phyloP scores from a whole-genome alignment of 2,329 filamentous ascomycete genomes.

The Aspergillus ochraceus region DNA sequence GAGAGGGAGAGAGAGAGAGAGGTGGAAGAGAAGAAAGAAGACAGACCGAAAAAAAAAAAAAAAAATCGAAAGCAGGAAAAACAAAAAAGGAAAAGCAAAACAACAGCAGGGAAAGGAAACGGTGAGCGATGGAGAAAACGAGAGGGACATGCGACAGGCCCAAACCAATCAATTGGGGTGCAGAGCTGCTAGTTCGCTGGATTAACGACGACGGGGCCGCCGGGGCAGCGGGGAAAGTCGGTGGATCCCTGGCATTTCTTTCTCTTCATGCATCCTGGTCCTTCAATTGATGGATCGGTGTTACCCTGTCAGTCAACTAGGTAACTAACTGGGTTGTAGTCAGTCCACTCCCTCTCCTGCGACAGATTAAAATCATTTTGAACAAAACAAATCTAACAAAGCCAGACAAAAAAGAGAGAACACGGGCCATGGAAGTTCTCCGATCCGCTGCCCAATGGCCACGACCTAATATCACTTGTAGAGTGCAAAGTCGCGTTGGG shows the following conservation, averaged over 20 bases:
- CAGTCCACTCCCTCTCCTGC: too few relatives aligned
- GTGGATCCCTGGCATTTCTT: conserved; percentile 8
- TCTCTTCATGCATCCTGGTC: neutral
- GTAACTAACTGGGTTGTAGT: too few relatives aligned
- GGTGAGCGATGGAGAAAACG: conserved; percentile 15
- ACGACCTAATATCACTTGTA: neutral
- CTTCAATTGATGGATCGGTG: too few relatives aligned
- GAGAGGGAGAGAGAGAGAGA: neutral
- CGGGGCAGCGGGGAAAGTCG: conserved; percentile 21
- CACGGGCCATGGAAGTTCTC: too few relatives aligned
- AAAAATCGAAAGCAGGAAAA: conserved; percentile 6
- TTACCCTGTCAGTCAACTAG: too few relatives aligned
- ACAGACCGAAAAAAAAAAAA: conserved; percentile 11
- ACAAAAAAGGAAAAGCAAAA: conserved; percentile 5
- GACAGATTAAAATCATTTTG: too few relatives aligned
- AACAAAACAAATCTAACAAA: too few relatives aligned
- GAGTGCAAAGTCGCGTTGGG: conserved; percentile 1
- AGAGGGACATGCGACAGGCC: conserved; percentile 15
- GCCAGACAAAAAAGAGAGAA: too few relatives aligned
- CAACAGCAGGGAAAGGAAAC: conserved; percentile 7
- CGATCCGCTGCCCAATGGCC: neutral
- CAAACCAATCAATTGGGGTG: conserved; percentile 16
- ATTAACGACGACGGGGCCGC: conserved; percentile 16
- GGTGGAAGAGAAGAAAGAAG: conserved; percentile 3
- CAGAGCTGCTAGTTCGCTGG: conserved; percentile 11